phyloP scores from a whole-genome alignment of 768 basidiomycete species.

The Pleurotus eryngii region DNA sequence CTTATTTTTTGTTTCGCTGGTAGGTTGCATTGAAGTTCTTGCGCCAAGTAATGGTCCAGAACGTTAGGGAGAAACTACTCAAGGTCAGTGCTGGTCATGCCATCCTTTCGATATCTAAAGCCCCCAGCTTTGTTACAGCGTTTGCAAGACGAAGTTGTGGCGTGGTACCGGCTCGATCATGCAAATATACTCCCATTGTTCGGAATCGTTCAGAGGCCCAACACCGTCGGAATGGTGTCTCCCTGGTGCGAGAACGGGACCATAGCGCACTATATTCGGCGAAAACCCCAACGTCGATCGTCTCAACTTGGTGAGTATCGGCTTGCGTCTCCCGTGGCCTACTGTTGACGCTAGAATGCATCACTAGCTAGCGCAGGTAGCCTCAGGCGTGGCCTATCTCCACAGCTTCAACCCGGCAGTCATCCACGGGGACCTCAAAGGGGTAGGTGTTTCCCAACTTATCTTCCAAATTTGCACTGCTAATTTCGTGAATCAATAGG shows the following conservation, averaged over 20 bases:
- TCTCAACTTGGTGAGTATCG: slow-evolving; percentile 39
- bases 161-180: slow-evolving; percentile 58
- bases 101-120: neutral
- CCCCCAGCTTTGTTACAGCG: slow-evolving; percentile 33
- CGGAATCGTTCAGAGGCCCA: slow-evolving; percentile 48
- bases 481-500: slow-evolving; percentile 26
- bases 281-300: slow-evolving; percentile 38
- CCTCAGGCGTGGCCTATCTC: slow-evolving; percentile 54
- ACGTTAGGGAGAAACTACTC: slow-evolving; percentile 48
- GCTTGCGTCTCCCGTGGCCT: slow-evolving; percentile 11
- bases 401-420: slow-evolving; percentile 53
- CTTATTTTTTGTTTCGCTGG: neutral
- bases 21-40: slow-evolving; percentile 60
- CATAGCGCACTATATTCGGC: slow-evolving; percentile 45
- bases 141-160: slow-evolving; percentile 51
- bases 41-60: slow-evolving; percentile 47
- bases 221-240: slow-evolving; percentile 61
- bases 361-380: slow-evolving; percentile 48
- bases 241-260: slow-evolving; percentile 63
- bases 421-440: slow-evolving; percentile 62
- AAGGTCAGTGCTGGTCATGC: slow-evolving; percentile 30
- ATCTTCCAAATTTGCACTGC: neutral
- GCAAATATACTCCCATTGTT: slow-evolving; percentile 52
- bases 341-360: neutral
- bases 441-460: slow-evolving; percentile 32